A percentile compares a stretch with the other conserved stretches of the same genome.
Conservation (phyloP, 306 rosid species). For the Argentina anserina region DNA sequence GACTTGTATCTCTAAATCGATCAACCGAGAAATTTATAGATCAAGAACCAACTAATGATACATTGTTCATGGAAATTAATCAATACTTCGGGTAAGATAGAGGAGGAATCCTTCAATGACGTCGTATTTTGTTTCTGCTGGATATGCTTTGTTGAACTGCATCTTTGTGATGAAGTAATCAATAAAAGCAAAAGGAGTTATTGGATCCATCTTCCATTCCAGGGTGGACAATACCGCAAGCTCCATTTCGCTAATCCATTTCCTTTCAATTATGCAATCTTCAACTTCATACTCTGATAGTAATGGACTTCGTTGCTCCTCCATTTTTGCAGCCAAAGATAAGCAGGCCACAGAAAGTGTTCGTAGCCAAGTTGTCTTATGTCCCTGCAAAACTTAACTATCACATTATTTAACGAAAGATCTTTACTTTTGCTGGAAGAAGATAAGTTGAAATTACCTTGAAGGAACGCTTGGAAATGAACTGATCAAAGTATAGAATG, state of each 20-base stretch:
- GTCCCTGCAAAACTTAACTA: not conserved
- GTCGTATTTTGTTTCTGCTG: constrained; percentile 25
- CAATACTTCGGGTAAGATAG: constrained; percentile 52
- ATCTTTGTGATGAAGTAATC: constrained; percentile 55
- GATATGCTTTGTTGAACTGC: constrained; percentile 29
- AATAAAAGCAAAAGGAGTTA: constrained; percentile 67
- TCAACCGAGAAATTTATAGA: not conserved
- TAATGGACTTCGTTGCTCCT: constrained; percentile 51
- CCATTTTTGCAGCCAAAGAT: constrained; percentile 80
- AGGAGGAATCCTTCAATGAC: constrained; percentile 42
- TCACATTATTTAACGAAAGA: not conserved
- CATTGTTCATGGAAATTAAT: not conserved
- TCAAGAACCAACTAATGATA: not conserved
- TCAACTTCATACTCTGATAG: constrained; percentile 45
- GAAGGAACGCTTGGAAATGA: not conserved
- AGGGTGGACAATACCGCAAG: constrained; percentile 62
- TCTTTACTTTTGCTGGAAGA: not conserved
- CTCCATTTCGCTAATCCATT: constrained; percentile 66
- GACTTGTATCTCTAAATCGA: not conserved
- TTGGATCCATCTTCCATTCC: constrained; percentile 62
- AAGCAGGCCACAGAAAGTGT: constrained; percentile 60
- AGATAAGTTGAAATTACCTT: not conserved
- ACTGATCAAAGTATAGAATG: constrained; percentile 44
- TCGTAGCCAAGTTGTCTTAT: not conserved
- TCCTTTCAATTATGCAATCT: constrained; percentile 47